phyloP scores from a whole-genome alignment of 2,329 filamentous ascomycete genomes.

The Parastagonospora nodorum region DNA sequence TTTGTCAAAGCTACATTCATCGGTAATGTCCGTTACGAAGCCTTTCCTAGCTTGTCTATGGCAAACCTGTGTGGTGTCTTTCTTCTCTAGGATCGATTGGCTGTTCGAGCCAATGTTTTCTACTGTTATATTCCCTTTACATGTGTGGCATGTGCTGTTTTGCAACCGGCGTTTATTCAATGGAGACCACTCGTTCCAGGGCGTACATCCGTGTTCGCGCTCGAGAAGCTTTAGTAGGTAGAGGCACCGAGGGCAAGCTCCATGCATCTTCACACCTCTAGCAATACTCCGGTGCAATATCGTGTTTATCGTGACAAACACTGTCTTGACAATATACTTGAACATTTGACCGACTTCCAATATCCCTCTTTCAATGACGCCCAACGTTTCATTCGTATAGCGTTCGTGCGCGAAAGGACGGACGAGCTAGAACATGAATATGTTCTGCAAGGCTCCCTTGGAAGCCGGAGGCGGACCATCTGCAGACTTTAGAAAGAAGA shows the following conservation, averaged over 20 bases:
- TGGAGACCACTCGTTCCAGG: not conserved
- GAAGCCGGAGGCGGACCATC: too few relatives aligned
- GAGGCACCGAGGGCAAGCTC: not conserved
- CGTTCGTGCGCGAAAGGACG: too few relatives aligned
- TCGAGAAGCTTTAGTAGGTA: not conserved
- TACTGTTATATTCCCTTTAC: not conserved
- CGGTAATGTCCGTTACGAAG: conserved; percentile 3
- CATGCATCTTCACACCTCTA: too few relatives aligned
- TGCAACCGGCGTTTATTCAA: not conserved
- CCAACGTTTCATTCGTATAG: too few relatives aligned
- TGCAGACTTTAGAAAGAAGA: too few relatives aligned
- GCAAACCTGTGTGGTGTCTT: conserved; percentile 7
- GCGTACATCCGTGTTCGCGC: not conserved
- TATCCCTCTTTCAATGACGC: too few relatives aligned
- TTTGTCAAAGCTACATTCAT: not conserved
- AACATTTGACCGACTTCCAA: too few relatives aligned
- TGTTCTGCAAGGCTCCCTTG: too few relatives aligned
- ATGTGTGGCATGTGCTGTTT: not conserved
- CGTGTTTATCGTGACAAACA: not conserved
- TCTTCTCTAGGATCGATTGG: not conserved
- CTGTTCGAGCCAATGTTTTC: not conserved
- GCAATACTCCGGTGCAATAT: not conserved
- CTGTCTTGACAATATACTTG: too few relatives aligned
- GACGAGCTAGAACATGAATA: too few relatives aligned
- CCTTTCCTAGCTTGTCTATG: conserved; percentile 8